Conservation (phyloP, 2,329 filamentous ascomycete species). For the Claviceps cyperi region DNA sequence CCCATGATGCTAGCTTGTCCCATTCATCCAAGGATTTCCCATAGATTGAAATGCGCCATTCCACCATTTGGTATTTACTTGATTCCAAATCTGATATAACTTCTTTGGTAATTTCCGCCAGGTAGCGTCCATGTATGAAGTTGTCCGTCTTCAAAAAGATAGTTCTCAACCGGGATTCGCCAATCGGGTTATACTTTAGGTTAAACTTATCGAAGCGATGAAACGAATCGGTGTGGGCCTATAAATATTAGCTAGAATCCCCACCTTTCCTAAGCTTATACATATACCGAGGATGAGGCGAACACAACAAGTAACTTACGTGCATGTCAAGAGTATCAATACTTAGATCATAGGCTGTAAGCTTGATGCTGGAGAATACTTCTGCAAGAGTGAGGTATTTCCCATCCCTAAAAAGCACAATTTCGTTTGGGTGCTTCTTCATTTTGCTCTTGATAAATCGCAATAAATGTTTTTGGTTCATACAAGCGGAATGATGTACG, state of each 20-base stretch:
- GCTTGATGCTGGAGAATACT: conserved; percentile 93
- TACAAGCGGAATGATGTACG: conserved; percentile 97
- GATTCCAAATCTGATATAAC: conserved; percentile 95
- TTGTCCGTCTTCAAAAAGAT: conserved; percentile 99
- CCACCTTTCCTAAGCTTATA: neutral
- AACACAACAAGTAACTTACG: conserved; percentile 32
- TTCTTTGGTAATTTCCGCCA: conserved; percentile 95
- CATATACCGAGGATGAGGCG: neutral
- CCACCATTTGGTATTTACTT: conserved; percentile 98
- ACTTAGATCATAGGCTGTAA: conserved; percentile 93
- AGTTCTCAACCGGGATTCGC: conserved; percentile 87
- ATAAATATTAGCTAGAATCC: neutral
- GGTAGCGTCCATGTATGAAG: conserved; percentile 85
- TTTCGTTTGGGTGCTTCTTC: conserved; percentile 93
- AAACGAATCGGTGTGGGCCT: conserved; percentile 94
- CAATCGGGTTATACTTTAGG: conserved; percentile 94
- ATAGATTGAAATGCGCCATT: conserved; percentile 98
- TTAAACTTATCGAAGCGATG: conserved; percentile 99
- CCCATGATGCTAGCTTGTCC: conserved; percentile 96
- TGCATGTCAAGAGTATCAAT: conserved; percentile 99
- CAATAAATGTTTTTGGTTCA: conserved; percentile 98
- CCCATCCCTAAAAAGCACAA: conserved; percentile 82
- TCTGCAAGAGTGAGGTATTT: conserved; percentile 82
- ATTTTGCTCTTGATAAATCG: conserved; percentile 99
- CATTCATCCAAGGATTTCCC: conserved; percentile 85